Evolutionary conservation across 768 basidiomycete genomes (phyloP).

Genomic region (Boletus subparvulus): DNA sequence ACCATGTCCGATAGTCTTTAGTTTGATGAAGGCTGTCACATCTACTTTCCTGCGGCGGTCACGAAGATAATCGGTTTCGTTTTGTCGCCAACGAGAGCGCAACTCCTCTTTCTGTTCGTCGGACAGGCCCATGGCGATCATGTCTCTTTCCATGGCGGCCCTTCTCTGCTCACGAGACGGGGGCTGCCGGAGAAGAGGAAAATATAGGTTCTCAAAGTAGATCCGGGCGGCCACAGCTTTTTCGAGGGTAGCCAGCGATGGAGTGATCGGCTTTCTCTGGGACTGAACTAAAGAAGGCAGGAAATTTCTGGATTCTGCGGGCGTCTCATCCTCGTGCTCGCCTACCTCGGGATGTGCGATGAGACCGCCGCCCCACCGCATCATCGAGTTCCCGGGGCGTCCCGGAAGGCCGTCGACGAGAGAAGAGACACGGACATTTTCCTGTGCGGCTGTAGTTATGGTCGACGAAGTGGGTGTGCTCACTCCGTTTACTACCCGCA

Average conservation of each 20-base stretch:
- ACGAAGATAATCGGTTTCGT: slow-evolving; percentile 88
- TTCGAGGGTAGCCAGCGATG: slow-evolving; percentile 89
- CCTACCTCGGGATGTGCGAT: slow-evolving; percentile 65
- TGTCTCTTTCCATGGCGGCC: slow-evolving; percentile 85
- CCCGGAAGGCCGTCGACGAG: slow-evolving; percentile 49
- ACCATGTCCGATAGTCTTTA: slow-evolving; percentile 92
- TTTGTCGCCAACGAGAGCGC: slow-evolving; percentile 75
- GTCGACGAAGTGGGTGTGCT: slow-evolving; percentile 69
- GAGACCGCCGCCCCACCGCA: slow-evolving; percentile 61
- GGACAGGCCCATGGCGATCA: slow-evolving; percentile 68
- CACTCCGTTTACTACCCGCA: slow-evolving; percentile 79
- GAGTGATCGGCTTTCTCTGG: slow-evolving; percentile 64
- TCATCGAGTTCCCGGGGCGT: slow-evolving; percentile 57
- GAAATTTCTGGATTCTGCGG: slow-evolving; percentile 18
- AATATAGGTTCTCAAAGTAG: slow-evolving; percentile 92
- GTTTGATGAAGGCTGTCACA: slow-evolving; percentile 79
- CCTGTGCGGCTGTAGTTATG: slow-evolving; percentile 72
- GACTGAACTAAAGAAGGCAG: slow-evolving; percentile 36
- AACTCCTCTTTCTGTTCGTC: slow-evolving; percentile 70
- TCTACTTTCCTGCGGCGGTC: slow-evolving; percentile 82
- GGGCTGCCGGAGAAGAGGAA: slow-evolving; percentile 79
- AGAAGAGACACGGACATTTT: slow-evolving; percentile 54
- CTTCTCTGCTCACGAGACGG: slow-evolving; percentile 84
- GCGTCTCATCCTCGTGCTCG: slow-evolving; percentile 51
- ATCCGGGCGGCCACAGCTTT: slow-evolving; percentile 90